Evolutionary conservation across 1,284 basidiomycete genomes (phyloP), one percentile per base, ranked within the genome.

Genomic region (Mycosarcoma mackinlayi): DNA sequence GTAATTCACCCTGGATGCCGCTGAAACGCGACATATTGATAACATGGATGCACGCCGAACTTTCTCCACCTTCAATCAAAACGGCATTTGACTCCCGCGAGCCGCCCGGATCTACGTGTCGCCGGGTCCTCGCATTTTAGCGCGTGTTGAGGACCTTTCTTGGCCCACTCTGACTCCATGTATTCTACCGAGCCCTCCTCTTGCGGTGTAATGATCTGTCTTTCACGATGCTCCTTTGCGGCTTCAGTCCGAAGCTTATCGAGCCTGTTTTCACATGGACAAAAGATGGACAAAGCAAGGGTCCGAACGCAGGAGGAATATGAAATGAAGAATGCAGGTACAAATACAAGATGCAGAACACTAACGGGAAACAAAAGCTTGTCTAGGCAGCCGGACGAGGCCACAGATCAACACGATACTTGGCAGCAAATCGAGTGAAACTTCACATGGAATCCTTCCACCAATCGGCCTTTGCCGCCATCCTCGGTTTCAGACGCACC

Each of bases 381-480:
- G 39, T 35, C 8, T 11, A 44, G 30, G 41, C 41, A 19, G 27
- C 11, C n/a, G 18, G 13, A 9, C 21, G 4, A 10, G 35, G n/a
- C n/a, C n/a, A n/a, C n/a, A n/a, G n/a, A n/a, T n/a, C n/a, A n/a
- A n/a, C 4, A 41, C 13, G 37, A 16, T n/a, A 16, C 4, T 19
- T 6, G 18, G n/a, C 28, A 30, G 27, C 28, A 4, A 16, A 18
- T 4, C 9, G 40, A 27, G 16, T 6, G 33, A 10, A 25, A 25
- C 19, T 8, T 59, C 42, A 60, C 38, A 71, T 37, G 10, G 51
- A 28, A 28, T 72, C 69, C 28, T 73, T 73, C 69, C 69, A 73
- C 69, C 69, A 73, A 28, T 73, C 69, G 16, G 60, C 46, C 30
- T 68, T 59, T 1, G 69, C 69, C 6, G 61, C 48, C 56, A 64